These are phyloP conservation scores for Ophiostoma sp. DNA, from an alignment of 2,329 filamentous ascomycete species.

Conservation along the genomic window DNA sequence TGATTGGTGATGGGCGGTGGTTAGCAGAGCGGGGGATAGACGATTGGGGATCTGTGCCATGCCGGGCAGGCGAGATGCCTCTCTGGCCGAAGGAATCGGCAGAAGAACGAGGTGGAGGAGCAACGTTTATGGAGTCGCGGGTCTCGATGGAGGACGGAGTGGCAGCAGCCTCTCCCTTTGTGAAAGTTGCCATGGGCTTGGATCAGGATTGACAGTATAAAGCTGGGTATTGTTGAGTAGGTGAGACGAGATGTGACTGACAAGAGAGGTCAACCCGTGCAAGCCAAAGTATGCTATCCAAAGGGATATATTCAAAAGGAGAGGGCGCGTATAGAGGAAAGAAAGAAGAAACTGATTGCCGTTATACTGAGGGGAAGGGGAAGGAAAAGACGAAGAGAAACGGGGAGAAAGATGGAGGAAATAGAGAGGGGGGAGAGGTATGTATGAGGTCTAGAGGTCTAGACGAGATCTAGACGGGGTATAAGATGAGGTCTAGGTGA, in stretches of 20 bases:
- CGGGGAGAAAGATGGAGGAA: neutral
- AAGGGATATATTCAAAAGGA: neutral
- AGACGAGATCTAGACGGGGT: neutral
- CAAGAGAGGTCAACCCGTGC: too few species aligned
- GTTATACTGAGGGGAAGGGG: neutral
- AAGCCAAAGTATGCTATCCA: neutral
- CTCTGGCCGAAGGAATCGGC: neutral
- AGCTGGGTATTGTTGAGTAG: neutral
- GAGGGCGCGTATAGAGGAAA: neutral
- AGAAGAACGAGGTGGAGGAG: neutral
- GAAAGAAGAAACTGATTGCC: neutral
- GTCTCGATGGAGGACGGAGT: neutral
- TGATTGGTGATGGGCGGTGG: constrained; percentile 10
- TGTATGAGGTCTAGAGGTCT: neutral
- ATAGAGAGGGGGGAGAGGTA: too few species aligned
- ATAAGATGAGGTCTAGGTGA: neutral
- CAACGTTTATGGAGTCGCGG: neutral
- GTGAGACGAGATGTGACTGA: neutral
- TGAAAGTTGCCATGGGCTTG: neutral
- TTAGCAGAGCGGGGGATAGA: neutral
- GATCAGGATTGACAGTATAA: neutral
- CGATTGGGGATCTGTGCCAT: neutral
- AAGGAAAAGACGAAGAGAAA: neutral
- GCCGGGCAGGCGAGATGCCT: neutral
- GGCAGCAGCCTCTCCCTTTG: neutral